Evolutionary conservation across 2,329 filamentous ascomycete genomes (phyloP), one percentile per base, ranked within the genome.

Genomic region (Sodiomyces alkalinus): DNA sequence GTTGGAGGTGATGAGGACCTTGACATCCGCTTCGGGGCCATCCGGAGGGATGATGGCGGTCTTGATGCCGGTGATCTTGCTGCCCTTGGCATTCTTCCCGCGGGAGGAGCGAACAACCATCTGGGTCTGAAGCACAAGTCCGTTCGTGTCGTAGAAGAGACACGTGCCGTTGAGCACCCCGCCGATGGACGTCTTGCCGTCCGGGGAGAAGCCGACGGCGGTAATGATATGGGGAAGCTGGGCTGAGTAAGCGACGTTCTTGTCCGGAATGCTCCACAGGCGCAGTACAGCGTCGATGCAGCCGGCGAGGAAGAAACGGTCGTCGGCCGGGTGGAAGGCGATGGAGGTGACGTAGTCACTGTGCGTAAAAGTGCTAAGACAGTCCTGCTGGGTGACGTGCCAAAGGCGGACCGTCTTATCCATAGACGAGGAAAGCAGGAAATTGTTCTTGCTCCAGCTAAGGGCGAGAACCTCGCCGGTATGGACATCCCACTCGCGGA

Each of bases 401-500:
- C 90, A 98, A 26, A 98, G 53, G 10, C 83, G 71, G 9, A 98
- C 90, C 0, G 86, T 93, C 58, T 94, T 94, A 49, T 98, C 90
- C 85, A 96, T 94, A 0, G 86, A 93, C 0, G 86, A 92, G 4
- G 87, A 94, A 11, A 98, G 62, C 17, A 98, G 54, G 41, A 98
- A 98, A 49, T 92, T 93, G 53, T 98, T 98, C 63, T 96, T 98
- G 58, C 87, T 96, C 90, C 90, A 98, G 49, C 82, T 92, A 34
- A 98, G 52, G 47, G 93, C 87, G 38, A 98, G 57, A 5, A 98
- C 74, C 40, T 92, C 86, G 11, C 79, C 76, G 1, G 72, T 77
- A 47, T 98, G 90, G 4, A 85, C 86, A 30, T 68, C 58, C 39
- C 90, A 94, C 45, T 93, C 80, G 31, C 76, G 69, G 7, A 81